Conservation (phyloP, 192 early-diverging fungal genomes). For the Rhizophagus prolifer region DNA sequence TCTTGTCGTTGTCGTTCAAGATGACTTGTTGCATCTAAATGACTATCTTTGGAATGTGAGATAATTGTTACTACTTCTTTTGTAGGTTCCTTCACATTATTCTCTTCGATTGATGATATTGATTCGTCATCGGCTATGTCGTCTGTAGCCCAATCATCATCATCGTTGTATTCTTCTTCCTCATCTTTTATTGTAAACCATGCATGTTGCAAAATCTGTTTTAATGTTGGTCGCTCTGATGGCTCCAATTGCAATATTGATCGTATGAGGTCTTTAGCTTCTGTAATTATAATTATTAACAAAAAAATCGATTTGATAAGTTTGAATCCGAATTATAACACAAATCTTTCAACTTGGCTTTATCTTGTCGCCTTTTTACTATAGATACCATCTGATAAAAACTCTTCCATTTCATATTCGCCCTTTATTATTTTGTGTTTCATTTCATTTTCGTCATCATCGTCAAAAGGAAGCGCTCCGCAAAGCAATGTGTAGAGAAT, state of each 20-base stretch:
- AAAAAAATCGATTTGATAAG: background rate
- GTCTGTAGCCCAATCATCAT: constrained; percentile 33
- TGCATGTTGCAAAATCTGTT: constrained; percentile 64
- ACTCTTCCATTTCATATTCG: constrained; percentile 68
- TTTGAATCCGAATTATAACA: too few species aligned
- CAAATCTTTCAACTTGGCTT: too few species aligned
- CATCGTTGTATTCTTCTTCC: constrained; percentile 30
- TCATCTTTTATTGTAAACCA: constrained; percentile 54
- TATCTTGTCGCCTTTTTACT: background rate
- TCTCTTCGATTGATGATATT: constrained; percentile 16
- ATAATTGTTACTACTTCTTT: background rate
- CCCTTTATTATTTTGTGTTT: constrained; percentile 71
- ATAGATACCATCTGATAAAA: constrained; percentile 52
- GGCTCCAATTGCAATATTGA: constrained; percentile 70
- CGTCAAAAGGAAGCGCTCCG: constrained; percentile 80
- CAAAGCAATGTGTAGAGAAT: constrained; percentile 86
- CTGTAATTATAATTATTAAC: constrained; percentile 31
- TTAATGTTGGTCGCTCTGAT: constrained; percentile 58
- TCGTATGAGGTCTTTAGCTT: constrained; percentile 61
- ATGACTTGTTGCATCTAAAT: constrained; percentile 11
- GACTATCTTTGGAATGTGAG: background rate
- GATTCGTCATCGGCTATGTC: constrained; percentile 37
- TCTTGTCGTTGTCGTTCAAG: constrained; percentile 27
- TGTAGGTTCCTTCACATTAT: background rate
- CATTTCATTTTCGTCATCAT: constrained; percentile 68